These are phyloP conservation scores for Abelmoschus esculentus DNA, from an alignment of 345 rosid species.

Conservation along the genomic window DNA sequence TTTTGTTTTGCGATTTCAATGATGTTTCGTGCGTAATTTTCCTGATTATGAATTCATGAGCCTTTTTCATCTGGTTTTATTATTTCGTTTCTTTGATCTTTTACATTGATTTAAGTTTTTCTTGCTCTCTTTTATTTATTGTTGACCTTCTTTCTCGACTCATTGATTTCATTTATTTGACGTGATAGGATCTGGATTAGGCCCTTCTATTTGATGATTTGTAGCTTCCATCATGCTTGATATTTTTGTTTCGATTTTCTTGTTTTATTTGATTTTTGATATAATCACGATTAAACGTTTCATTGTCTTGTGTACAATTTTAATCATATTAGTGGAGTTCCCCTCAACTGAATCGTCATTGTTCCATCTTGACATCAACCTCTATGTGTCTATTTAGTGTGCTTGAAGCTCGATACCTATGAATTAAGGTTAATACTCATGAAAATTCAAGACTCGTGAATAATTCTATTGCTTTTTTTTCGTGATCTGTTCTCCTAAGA, in stretches of 20 bases:
- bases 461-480: no score
- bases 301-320: no score
- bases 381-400: neutral
- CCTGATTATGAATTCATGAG: neutral
- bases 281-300: no score
- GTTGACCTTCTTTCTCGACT: no score
- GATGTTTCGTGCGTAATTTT: neutral
- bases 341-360: neutral
- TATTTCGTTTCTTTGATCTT: neutral
- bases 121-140: neutral
- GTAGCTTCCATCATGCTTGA: neutral
- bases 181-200: no score
- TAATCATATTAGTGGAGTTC: neutral
- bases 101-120: neutral
- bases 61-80: neutral
- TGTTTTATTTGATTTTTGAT: no score
- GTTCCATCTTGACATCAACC: neutral
- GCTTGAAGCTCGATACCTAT: neutral
- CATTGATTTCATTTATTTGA: no score
- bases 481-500: neutral
- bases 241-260: neutral
- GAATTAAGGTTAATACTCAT: neutral
- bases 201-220: neutral
- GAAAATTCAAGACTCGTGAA: neutral
- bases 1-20: neutral